Evolutionary conservation across 441 rosid species (phyloP), one percentile per base, ranked within the genome.

Genomic region (Melastoma candidum): DNA sequence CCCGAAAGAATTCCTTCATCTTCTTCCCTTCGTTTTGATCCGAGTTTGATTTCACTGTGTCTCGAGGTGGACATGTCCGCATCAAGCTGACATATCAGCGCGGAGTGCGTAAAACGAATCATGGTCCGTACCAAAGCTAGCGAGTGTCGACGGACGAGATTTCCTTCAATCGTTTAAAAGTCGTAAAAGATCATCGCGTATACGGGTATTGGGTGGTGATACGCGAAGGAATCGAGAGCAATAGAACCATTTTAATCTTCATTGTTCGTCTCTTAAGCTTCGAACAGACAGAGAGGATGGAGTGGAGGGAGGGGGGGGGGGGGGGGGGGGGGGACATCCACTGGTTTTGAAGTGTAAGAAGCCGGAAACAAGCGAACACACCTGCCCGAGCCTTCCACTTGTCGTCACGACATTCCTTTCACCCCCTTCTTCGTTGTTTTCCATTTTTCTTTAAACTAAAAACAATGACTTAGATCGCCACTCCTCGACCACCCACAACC

Each of bases 371-470:
- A 25, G 3, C 11, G 5, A 11, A 26, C 9, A 49, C 5, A 12
- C 12, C 4, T n/a, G 10, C 22, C 53, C 53, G 0, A 49, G 53
- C 84, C 82, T 26, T 66, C 79, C 81, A 79, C 81, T 73, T 79
- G 85, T 73, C 83, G 74, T 53, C 74, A 53, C 75, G 7, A 14
- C 72, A 53, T 64, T 27, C 26, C 49, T 49, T 43, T 36, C 50
- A 26, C 53, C 3, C 9, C 9, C 53, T 13, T 22, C 17, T 26
- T 48, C 45, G 22, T 17, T 17, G 39, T 46, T 26, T 26, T 49
- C 22, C 53, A 49, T 70, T 59, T 22, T 24, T 26, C 50, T 17
- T 17, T 17, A 17, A 47, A 69, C 83, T 71, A 68, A 68, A 83
- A 80, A 75, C 79, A 48, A 78, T 81, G 83, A 66, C 77, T 62